Conservation (phyloP, 441 rosid genomes). For the Cnidoscolus chayamansa region DNA sequence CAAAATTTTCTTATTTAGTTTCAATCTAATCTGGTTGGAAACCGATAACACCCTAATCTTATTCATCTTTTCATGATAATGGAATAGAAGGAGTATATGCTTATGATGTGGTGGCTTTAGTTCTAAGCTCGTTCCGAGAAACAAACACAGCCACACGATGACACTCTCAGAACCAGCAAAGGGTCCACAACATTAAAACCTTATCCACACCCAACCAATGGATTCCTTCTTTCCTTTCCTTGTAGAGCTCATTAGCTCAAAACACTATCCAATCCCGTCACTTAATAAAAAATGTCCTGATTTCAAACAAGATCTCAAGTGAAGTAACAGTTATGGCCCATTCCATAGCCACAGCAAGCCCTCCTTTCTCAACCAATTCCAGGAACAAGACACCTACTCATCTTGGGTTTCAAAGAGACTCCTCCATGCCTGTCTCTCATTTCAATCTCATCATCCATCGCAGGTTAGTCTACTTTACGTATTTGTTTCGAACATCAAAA, state of each 20-base stretch:
- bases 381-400: constrained; percentile 2
- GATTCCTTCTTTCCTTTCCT: constrained; percentile 10
- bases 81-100: background rate
- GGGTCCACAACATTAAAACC: constrained; percentile 31
- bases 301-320: constrained; percentile 4
- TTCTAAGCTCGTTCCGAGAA: background rate
- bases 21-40: too few species aligned
- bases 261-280: constrained; percentile 29
- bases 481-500: background rate
- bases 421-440: background rate
- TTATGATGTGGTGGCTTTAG: background rate
- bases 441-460: constrained; percentile 21
- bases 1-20: too few species aligned
- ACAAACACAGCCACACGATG: too few species aligned
- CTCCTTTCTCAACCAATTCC: constrained; percentile 25
- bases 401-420: constrained; percentile 17
- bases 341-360: constrained; percentile 37
- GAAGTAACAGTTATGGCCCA: constrained; percentile 38
- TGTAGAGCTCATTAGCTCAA: constrained; percentile 1
- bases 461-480: constrained; percentile 25
- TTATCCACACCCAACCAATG: constrained; percentile 44
- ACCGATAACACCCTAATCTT: too few species aligned
- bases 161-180: background rate
- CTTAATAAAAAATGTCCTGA: background rate
- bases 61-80: too few species aligned